Base-by-base conservation (phyloP, 441 rosid species). In the Euphorbia corollata region DNA sequence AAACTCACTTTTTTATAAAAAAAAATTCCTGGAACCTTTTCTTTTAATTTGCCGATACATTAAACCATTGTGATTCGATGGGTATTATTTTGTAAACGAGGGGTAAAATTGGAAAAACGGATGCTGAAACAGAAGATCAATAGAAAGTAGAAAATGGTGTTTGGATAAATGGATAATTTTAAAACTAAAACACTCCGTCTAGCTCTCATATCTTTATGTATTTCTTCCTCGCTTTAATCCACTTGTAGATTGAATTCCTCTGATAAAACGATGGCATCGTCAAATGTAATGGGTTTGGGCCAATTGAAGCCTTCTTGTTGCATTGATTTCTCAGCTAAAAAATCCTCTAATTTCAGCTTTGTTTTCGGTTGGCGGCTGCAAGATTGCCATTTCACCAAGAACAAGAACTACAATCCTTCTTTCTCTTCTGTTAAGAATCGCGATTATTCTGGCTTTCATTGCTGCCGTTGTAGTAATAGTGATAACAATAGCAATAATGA, bases 401-500 rank as follows among this genome's bases (percentile, higher is more conserved):
- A 18, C 5, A 59, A 1, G 60, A 48, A n/a, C 56, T 13, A 5
- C 53, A 74, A 55, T 60, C n/a, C 68, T 8, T 58, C 68, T 11
- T 58, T 59, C 34, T 67, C 73, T 61, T 34, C 66, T 27, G 63
- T 0, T 15, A 69, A 72, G 55, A 76, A 63, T 76, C 73, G 72
- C 60, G 74, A 69, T 68, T 62, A 30, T 43, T 57, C 83, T 20
- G 61, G 72, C 59, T 71, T 71, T 23, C 71, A 47, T 16, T 63
- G 68, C 45, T 84, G 86, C 71, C 83, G 80, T 16, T 86, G 87
- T 34, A 67, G 36, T 61, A 64, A 67, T 72, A 64, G 7, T 76
- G 65, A 59, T 48, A 72, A 48, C 59, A 68, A 64, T 68, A 61
- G 5, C 72, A 58, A 38, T 56, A 15, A 4, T 23, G 27, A 66